Evolutionary conservation across 306 rosid species (phyloP), one percentile per base, ranked within the genome.

Genomic region (Medicago ruthenica): DNA sequence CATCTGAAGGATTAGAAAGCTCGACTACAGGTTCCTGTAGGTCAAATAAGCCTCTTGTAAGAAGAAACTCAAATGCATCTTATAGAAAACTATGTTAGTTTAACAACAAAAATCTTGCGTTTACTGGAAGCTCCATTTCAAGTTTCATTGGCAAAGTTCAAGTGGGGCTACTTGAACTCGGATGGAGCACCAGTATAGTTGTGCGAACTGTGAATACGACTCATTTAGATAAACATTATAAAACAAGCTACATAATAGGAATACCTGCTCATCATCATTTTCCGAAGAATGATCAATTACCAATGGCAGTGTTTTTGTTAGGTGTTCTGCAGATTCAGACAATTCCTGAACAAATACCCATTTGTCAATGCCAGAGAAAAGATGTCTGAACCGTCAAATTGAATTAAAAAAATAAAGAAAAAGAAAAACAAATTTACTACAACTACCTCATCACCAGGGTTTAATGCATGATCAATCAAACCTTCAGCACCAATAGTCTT

Each of bases 261-360:
- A 57, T 88, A 95, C 98, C 98, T 92, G 96, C 55, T 85, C 97
- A 73, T 81, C 89, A 51, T 86, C 93, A 81, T 82, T 85, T 71
- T 80, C 76, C 7, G 93, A 83, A 70, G 91, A 85, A 90, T 77
- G 83, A 67, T 48, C 87, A 71, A 85, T 72, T 73, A 73, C 88
- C 63, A 75, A 79, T 13, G 88, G 88, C 81, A 85, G 81, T 67
- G 86, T 37, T 53, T 76, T 74, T 4, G 84, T 68, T 63, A 85
- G 82, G 80, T 86, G 83, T 73, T 82, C 84, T 9, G 82, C 76
- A 72, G 90, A 64, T 76, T 77, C 91, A 39, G 79, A 89, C 80
- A 88, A 82, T 76, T 76, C 91, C 98, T 94, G 85, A 81, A 34
- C 81, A 79, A 57, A 57, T 34, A 71, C 22, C 75, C 69, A 41